Base-by-base conservation (phyloP, 352 stramenopile genomes). In the Pythium periplocum region DNA sequence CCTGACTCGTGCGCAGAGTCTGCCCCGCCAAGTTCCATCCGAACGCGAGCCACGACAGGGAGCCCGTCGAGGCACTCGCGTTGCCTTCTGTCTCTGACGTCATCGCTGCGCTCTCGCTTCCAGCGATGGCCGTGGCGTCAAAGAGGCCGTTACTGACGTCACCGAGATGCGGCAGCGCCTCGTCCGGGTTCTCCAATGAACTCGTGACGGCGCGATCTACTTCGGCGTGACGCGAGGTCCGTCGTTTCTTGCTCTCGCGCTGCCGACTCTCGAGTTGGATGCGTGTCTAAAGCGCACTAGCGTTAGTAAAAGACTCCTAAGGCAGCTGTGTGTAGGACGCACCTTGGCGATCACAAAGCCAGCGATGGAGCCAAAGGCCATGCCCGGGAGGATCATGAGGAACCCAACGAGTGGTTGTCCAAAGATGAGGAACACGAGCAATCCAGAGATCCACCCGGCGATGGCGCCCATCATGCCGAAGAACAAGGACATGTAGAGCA, bases 301-400 rank as follows among this genome's bases (percentile, higher is more conserved):
- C 17, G 17, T 26, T 26, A 26, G 17, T 26, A 26, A 26, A 26
- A 26, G 17, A 26, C 17, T 26, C 17, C 17, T 26, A 26, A 26
- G 17, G 17, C 17, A 26, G 17, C 17, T 26, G 17, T 26, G 17
- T 26, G 17, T 40, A 30, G 9, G 5, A 40, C 26, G 35, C 53
- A 82, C 72, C 72, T 87, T 84, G 57, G 75, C 75, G 31, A 86
- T 63, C 1, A 69, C 70, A 35, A 89, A 60, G 1, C 76, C 78
- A 17, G 58, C 42, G 45, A 82, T 40, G 39, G 60, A 63, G 26
- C 78, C 78, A 39, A 68, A 43, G 11, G 75, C 67, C 76, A 87
- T 90, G 26, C 64, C 71, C 1, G 79, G 79, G 39, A 90, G 58
- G 31, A 90, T 67, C 53, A 90, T 51, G 45, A 90, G 57, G 41